Conservation (phyloP, 352 stramenopile genomes). For the Phytophthora tubulina region DNA sequence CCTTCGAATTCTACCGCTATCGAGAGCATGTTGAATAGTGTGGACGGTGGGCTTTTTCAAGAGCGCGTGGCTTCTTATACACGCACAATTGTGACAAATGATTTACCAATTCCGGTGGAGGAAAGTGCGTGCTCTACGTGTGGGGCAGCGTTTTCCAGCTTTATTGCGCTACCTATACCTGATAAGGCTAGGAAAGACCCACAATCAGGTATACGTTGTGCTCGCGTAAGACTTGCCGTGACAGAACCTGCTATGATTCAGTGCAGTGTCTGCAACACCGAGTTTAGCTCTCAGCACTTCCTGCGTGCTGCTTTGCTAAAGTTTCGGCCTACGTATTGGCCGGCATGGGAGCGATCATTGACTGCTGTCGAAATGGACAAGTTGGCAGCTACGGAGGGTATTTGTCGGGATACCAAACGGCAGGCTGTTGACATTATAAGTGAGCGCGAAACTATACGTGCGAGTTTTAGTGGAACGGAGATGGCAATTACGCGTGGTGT, state of each 20-base stretch:
- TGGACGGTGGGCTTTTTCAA: too few relatives aligned
- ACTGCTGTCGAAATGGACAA: not conserved
- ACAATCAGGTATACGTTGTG: too few relatives aligned
- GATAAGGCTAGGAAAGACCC: too few relatives aligned
- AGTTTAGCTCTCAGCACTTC: too few relatives aligned
- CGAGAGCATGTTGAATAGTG: not conserved
- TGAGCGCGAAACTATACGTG: too few relatives aligned
- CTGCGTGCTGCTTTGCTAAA: not conserved
- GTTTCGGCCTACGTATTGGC: not conserved
- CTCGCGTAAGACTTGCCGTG: too few relatives aligned
- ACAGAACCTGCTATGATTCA: too few relatives aligned
- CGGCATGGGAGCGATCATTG: not conserved
- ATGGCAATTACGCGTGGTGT: too few relatives aligned
- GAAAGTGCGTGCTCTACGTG: not conserved
- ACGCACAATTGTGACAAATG: too few relatives aligned
- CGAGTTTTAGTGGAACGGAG: too few relatives aligned
- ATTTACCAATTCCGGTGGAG: not conserved
- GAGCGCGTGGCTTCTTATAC: too few relatives aligned
- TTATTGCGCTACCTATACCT: not conserved
- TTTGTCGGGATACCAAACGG: slow-evolving; percentile 2
- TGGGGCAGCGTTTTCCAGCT: not conserved
- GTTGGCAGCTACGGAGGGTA: not conserved
- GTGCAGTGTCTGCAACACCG: too few relatives aligned
- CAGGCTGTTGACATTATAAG: not conserved
- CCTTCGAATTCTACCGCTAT: slow-evolving; percentile 7